A percentile compares a stretch with the other conserved stretches of the same genome.
Conservation (phyloP, 164 flowering plant genomes). For the Macadamia tetraphylla region DNA sequence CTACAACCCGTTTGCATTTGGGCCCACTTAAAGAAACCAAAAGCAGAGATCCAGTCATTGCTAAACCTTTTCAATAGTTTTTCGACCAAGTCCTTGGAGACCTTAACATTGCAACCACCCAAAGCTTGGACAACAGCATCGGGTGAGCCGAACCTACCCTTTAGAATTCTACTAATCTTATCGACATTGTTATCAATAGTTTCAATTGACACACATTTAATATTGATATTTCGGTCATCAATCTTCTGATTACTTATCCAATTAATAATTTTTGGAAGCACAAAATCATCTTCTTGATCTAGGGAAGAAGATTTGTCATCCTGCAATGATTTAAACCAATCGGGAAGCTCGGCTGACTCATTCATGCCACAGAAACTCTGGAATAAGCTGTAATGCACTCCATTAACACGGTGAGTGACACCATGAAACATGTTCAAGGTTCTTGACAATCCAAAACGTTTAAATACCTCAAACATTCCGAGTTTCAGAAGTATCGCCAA, state of each 20-base stretch:
- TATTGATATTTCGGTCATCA: conserved; percentile 5
- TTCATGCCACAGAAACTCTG: conserved; percentile 24
- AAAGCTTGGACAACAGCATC: conserved; percentile 40
- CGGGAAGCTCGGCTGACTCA: conserved; percentile 55
- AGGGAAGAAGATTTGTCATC: conserved; percentile 5
- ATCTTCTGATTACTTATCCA: conserved; percentile 29
- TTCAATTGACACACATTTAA: neutral
- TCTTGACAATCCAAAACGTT: neutral
- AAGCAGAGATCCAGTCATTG: conserved; percentile 55
- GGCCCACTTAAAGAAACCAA: conserved; percentile 62
- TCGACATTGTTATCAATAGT: conserved; percentile 24
- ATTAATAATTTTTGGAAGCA: conserved; percentile 37
- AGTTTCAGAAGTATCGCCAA: conserved; percentile 25
- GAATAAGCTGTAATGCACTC: neutral
- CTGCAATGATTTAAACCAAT: conserved; percentile 39
- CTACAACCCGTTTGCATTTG: conserved; percentile 28
- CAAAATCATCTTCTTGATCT: conserved; percentile 46
- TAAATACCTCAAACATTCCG: conserved; percentile 12
- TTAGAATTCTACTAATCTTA: conserved; percentile 33
- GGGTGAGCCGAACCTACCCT: conserved; percentile 18
- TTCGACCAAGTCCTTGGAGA: conserved; percentile 31
- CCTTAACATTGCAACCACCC: conserved; percentile 18
- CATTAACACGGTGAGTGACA: conserved; percentile 4
- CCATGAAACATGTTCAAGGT: neutral
- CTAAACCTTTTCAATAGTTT: conserved; percentile 45